Conservation (phyloP, 129 eudicot species). For the Smallanthus sonchifolius region DNA sequence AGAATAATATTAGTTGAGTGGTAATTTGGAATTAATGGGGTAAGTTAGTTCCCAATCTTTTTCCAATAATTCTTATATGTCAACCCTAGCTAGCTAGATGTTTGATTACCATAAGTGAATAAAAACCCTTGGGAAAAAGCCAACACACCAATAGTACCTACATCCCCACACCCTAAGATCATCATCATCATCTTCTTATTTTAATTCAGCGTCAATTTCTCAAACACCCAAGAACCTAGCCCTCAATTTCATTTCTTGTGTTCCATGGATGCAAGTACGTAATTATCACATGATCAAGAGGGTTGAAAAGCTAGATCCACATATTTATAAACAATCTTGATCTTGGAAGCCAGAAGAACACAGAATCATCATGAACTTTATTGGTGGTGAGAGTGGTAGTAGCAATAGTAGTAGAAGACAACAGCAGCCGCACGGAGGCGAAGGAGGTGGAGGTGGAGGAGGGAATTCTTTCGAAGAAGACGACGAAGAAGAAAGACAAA, state of each 20-base stretch:
- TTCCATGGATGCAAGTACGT: slow-evolving; percentile 8
- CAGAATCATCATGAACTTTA: slow-evolving; percentile 44
- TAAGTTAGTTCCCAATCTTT: slow-evolving; percentile 42
- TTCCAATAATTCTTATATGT: slow-evolving; percentile 43
- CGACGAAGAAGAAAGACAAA: slow-evolving; percentile 36
- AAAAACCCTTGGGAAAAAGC: slow-evolving; percentile 38
- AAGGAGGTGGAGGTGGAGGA: neutral
- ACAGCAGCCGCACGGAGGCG: slow-evolving; percentile 7
- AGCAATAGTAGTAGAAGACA: slow-evolving; percentile 14
- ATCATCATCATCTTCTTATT: slow-evolving; percentile 16
- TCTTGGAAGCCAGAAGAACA: slow-evolving; percentile 9
- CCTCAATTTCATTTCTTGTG: slow-evolving; percentile 26
- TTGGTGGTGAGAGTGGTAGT: slow-evolving; percentile 27
- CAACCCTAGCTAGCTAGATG: slow-evolving; percentile 41
- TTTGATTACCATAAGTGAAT: slow-evolving; percentile 40
- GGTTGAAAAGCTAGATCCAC: neutral
- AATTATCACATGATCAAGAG: slow-evolving; percentile 15
- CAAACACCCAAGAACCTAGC: neutral
- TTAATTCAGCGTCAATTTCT: slow-evolving; percentile 23
- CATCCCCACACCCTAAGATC: slow-evolving; percentile 33
- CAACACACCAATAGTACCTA: slow-evolving; percentile 41
- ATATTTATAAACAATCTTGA: neutral
- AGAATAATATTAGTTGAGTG: slow-evolving; percentile 29
- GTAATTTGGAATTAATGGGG: slow-evolving; percentile 32
- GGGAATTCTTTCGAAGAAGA: slow-evolving; percentile 4